Conservation (phyloP, 225 moss, liverwort and hornwort genomes). For the Antitrichia curtipendula region DNA sequence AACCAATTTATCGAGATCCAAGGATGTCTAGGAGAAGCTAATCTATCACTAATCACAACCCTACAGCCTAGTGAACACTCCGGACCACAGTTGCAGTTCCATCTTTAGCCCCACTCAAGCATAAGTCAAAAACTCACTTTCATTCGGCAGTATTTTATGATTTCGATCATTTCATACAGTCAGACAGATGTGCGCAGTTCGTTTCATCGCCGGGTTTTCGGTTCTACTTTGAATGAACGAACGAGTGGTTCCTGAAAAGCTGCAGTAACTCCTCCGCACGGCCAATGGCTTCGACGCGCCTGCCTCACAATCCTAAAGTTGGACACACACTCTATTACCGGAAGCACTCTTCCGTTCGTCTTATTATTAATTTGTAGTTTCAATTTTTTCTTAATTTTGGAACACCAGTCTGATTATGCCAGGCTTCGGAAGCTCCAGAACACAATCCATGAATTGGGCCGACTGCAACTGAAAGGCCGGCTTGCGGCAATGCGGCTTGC, state of each 20-base stretch:
- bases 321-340: neutral
- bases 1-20: neutral
- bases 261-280: neutral
- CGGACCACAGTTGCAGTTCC: neutral
- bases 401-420: neutral
- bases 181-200: neutral
- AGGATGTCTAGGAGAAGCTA: neutral
- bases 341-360: neutral
- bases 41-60: neutral
- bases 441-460: neutral
- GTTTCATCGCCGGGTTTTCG: neutral
- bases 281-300: neutral
- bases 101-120: neutral
- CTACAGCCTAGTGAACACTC: neutral
- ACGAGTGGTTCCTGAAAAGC: neutral
- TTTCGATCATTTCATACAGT: neutral
- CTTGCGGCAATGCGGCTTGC: neutral
- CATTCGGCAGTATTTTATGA: neutral
- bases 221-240: neutral
- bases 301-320: neutral
- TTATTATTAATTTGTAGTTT: neutral
- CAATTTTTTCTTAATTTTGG: neutral
- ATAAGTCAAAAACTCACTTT: neutral
- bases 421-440: neutral
- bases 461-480: neutral